Conservation (phyloP, 1,284 basidiomycete species). For the Ustilago xerochloae region DNA sequence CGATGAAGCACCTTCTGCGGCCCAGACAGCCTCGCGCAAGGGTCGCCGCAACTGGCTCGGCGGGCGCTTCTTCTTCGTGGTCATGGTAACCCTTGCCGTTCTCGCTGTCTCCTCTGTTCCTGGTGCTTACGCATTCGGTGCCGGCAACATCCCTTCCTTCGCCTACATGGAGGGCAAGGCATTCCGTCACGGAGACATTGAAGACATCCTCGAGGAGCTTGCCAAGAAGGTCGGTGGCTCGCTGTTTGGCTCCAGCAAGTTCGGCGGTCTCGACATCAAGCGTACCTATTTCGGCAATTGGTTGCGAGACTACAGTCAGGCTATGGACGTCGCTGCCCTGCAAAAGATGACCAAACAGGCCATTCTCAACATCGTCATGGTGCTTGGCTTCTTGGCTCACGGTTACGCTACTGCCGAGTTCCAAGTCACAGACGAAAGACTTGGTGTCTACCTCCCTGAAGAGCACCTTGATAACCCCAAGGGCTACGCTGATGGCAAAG, state of each 20-base stretch:
- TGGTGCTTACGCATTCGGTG: constrained; percentile 55
- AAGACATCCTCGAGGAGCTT: constrained; percentile 58
- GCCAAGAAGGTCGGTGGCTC: constrained; percentile 57
- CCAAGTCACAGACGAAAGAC: constrained; percentile 86
- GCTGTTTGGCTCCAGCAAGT: constrained; percentile 57
- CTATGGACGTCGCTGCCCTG: constrained; percentile 74
- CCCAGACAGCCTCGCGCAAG: neutral
- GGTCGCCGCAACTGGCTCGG: constrained; percentile 33
- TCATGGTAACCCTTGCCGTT: constrained; percentile 36
- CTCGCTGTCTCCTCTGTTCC: constrained; percentile 45
- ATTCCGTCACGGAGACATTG: constrained; percentile 62
- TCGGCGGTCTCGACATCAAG: constrained; percentile 64
- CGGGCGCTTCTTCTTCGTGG: constrained; percentile 40
- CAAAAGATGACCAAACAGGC: constrained; percentile 73
- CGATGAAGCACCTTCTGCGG: neutral
- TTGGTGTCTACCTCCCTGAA: constrained; percentile 85
- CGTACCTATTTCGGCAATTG: constrained; percentile 65
- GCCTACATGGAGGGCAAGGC: constrained; percentile 59
- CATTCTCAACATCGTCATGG: constrained; percentile 87
- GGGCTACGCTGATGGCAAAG: constrained; percentile 79
- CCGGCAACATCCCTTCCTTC: constrained; percentile 61
- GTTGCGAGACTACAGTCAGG: constrained; percentile 62
- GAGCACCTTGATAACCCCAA: constrained; percentile 78
- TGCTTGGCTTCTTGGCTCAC: constrained; percentile 70
- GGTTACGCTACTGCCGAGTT: constrained; percentile 76